phyloP scores from a whole-genome alignment of 495 filamentous ascomycete species.

The Neurospora sp. region DNA sequence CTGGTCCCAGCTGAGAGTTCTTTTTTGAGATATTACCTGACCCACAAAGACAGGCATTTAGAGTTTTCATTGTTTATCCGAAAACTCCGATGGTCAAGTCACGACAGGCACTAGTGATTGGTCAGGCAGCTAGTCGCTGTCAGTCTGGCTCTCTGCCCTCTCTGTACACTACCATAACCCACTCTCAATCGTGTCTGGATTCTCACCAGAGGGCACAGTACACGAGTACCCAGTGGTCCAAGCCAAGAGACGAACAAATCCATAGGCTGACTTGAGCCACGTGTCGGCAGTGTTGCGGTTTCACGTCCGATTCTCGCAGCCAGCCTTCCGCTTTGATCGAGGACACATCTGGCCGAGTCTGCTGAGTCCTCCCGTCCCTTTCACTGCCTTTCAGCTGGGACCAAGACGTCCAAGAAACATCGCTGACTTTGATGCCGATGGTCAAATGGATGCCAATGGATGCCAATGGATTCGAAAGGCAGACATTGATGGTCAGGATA shows the following conservation, averaged over 20 bases:
- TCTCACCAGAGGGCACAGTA: too few relatives aligned
- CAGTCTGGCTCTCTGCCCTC: background rate
- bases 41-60: background rate
- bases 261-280: background rate
- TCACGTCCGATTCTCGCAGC: background rate
- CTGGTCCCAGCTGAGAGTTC: background rate
- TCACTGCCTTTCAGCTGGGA: background rate
- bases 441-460: background rate
- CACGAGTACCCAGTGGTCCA: background rate
- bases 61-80: background rate
- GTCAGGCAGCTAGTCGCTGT: background rate
- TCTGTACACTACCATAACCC: background rate
- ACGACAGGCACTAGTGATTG: background rate
- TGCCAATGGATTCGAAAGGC: background rate
- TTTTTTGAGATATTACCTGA: background rate
- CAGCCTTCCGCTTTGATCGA: background rate
- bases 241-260: background rate
- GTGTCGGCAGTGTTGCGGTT: background rate
- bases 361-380: background rate
- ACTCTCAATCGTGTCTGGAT: background rate
- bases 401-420: background rate
- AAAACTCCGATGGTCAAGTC: background rate
- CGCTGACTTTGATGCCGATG: background rate
- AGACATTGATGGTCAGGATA: background rate
- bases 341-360: background rate